Percentiles rank a stretch among this genome's conserved stretches.
Conservation (phyloP, 2,329 filamentous ascomycete genomes). For the Cladosporium phlei region DNA sequence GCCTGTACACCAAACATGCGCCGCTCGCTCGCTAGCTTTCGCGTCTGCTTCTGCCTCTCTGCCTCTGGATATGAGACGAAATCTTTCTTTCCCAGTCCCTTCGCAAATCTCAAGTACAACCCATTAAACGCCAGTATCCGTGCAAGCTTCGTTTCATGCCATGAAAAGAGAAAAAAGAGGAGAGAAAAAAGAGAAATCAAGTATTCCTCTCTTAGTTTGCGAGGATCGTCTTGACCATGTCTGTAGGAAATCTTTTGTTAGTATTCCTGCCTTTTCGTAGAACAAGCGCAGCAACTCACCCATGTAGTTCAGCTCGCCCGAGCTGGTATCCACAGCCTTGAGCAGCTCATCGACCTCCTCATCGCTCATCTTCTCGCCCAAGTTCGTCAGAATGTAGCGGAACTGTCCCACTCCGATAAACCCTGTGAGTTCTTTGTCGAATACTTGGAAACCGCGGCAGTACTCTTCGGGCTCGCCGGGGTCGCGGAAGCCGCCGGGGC, state of each 20-base stretch:
- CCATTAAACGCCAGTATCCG: conserved; percentile 8
- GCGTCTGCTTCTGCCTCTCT: not conserved
- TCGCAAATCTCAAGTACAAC: no score
- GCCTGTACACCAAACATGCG: conserved; percentile 4
- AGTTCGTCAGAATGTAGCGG: conserved; percentile 92
- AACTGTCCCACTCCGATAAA: conserved; percentile 97
- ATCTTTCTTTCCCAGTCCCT: not conserved
- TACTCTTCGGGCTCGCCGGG: conserved; percentile 97
- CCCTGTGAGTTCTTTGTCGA: conserved; percentile 97
- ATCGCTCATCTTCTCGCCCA: conserved; percentile 99
- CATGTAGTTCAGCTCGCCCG: conserved; percentile 95
- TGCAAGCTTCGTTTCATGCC: conserved; percentile 9
- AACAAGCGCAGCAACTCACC: conserved; percentile 52
- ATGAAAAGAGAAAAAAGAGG: conserved; percentile 2
- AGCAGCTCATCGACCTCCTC: conserved; percentile 98
- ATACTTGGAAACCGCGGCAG: conserved; percentile 97
- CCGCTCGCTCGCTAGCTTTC: conserved; percentile 1
- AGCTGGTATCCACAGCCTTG: conserved; percentile 95
- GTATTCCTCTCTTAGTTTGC: conserved; percentile 29
- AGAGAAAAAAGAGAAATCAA: no score
- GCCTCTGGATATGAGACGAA: no score
- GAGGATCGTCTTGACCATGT: conserved; percentile 39
- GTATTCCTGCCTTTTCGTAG: not conserved
- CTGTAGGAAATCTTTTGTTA: conserved; percentile 16
- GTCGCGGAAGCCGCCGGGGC: conserved; percentile 95